Evolutionary conservation across 2,329 filamentous ascomycete genomes (phyloP).

Genomic region (Ascosphaera acerosa): DNA sequence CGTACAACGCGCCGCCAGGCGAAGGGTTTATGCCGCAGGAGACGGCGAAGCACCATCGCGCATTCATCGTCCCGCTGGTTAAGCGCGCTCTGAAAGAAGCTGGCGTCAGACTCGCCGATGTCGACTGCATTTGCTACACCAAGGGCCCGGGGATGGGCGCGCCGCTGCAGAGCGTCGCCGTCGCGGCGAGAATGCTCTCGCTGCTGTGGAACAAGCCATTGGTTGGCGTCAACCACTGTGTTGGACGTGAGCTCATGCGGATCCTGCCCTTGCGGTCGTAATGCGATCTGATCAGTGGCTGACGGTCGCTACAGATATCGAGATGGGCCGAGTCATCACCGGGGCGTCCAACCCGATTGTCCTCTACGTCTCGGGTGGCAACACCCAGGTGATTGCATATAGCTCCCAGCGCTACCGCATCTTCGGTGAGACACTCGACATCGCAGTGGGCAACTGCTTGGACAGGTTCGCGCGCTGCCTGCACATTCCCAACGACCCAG

Average conservation of each 20-base stretch:
- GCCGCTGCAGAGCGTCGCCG: constrained; percentile 61
- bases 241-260: constrained; percentile 36
- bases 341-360: constrained; percentile 80
- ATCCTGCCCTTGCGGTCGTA: background rate
- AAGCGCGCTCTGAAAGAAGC: constrained; percentile 54
- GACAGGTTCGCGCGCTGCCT: constrained; percentile 87
- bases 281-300: background rate
- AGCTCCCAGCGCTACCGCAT: constrained; percentile 86
- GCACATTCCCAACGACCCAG: constrained; percentile 80
- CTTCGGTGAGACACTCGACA: constrained; percentile 92
- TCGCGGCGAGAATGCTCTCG: constrained; percentile 58
- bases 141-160: constrained; percentile 92
- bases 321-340: constrained; percentile 91
- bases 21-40: constrained; percentile 93
- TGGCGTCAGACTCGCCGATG: constrained; percentile 31
- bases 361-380: constrained; percentile 83
- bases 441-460: constrained; percentile 90
- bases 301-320: constrained; percentile 37
- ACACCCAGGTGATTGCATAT: constrained; percentile 96
- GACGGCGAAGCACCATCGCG: constrained; percentile 73
- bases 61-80: constrained; percentile 61
- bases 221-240: constrained; percentile 91
- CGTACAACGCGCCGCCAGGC: constrained; percentile 73
- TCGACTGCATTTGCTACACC: constrained; percentile 90
- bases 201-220: constrained; percentile 73